phyloP scores from a whole-genome alignment of 768 basidiomycete genomes.

The Kwoniella heveanensis region DNA sequence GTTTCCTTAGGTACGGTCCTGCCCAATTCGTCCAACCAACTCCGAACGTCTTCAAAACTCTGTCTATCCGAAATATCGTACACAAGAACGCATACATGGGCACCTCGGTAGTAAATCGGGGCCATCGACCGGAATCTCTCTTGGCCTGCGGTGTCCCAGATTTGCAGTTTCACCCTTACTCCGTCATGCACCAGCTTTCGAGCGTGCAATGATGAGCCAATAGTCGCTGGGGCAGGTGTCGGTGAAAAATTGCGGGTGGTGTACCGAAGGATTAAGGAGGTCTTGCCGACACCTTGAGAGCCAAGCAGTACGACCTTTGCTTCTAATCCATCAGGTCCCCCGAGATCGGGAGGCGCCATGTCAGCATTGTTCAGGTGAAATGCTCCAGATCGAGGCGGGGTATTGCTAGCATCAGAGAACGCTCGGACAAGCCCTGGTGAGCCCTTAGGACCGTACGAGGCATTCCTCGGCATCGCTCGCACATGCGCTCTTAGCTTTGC shows the following conservation, averaged over 20 bases:
- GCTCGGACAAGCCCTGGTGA: conserved; percentile 23
- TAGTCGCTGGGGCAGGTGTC: conserved; percentile 35
- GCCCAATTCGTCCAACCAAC: conserved; percentile 48
- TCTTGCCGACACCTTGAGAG: conserved; percentile 53
- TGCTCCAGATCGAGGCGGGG: conserved; percentile 16
- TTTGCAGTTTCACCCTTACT: conserved; percentile 45
- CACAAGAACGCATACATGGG: conserved; percentile 49
- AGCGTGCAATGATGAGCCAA: conserved; percentile 48
- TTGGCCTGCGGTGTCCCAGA: conserved; percentile 56
- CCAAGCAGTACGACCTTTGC: conserved; percentile 54
- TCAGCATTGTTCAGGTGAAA: conserved; percentile 7
- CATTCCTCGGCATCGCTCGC: conserved; percentile 11
- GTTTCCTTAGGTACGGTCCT: conserved; percentile 50
- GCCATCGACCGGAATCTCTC: conserved; percentile 53
- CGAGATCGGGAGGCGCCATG: conserved; percentile 32
- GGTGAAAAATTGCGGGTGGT: conserved; percentile 41
- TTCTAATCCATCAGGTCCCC: conserved; percentile 47
- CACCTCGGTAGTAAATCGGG: conserved; percentile 53
- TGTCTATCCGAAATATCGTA: conserved; percentile 47
- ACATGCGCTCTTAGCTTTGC: conserved; percentile 18
- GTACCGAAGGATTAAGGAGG: conserved; percentile 51
- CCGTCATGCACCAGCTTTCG: conserved; percentile 51
- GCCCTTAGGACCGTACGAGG: conserved; percentile 11
- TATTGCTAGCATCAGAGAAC: conserved; percentile 18
- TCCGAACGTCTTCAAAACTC: conserved; percentile 47